Base-by-base conservation (phyloP, 2,329 filamentous ascomycete species). In the Xylariaceae sp. region DNA sequence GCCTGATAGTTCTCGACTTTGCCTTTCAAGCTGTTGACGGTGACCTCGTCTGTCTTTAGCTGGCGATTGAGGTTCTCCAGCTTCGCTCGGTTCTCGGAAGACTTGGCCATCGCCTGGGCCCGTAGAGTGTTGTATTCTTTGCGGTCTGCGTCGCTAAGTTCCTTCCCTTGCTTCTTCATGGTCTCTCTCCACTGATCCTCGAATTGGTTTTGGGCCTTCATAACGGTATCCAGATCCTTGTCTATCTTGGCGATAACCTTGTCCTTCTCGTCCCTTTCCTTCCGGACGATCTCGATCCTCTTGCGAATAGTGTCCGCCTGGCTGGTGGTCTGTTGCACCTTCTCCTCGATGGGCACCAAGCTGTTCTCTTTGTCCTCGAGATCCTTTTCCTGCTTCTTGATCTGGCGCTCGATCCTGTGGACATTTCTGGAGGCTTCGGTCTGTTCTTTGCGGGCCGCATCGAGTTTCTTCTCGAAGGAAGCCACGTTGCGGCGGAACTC, bases 401-500 rank as follows among this genome's bases (percentile, higher is more conserved):
- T 94, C 37, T 75, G 77, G 45, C 81, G 82, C 57, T 96, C 89
- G n/a, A 83, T 75, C 47, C 85, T 89, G 45, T 71, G 70, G 5
- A 93, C 83, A 38, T 89, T 81, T 42, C 82, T 80, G 23, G 75
- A 77, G 19, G 85, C 80, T 37, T 82, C 75, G 3, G 80, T 74
- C 50, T 96, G 87, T n/a, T 90, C 83, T 47, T 79, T 81, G 46
- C 85, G 83, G 12, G 90, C 88, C 18, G 80, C 75, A 33, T 94
- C 86, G 4, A 96, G 75, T 38, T 75, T 77, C 43, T 74, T 75
- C 50, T 94, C 83, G 46, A 85, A 94, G 35, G 84, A 79, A 51
- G 93, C 84, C 14, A 95, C 81, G 22, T 86, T 88, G 30, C 92
- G 84, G 33, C 84, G 80, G 55, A 88, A 84, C 58, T 96, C 90